These are phyloP conservation scores for Aspergillus carbonarius DNA, from an alignment of 2,329 filamentous ascomycete species.

Conservation along the genomic window DNA sequence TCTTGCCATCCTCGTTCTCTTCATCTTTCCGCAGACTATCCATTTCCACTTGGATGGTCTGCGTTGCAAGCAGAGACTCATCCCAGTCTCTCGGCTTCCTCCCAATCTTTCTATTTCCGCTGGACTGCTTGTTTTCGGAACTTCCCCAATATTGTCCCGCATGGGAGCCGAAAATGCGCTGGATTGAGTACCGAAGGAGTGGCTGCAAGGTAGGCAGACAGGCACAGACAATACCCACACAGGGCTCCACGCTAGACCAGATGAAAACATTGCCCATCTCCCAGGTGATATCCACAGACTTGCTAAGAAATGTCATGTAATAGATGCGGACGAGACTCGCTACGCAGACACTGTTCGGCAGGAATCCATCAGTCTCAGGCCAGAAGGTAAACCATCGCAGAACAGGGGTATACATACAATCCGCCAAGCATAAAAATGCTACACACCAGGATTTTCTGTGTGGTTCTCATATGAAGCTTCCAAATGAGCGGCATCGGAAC, in stretches of 20 bases:
- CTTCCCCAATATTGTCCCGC: background rate
- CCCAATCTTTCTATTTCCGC: background rate
- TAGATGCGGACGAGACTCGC: slow-evolving; percentile 18
- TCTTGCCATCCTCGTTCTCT: background rate
- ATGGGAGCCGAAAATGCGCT: background rate
- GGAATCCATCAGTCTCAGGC: background rate
- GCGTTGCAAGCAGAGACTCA: background rate
- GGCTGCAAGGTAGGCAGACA: slow-evolving; percentile 20
- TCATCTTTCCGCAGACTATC: background rate
- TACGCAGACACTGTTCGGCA: slow-evolving; percentile 17
- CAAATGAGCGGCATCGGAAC: slow-evolving; percentile 20
- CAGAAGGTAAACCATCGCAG: background rate
- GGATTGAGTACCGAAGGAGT: slow-evolving; percentile 8
- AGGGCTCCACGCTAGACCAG: slow-evolving; percentile 24
- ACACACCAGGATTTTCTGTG: slow-evolving; percentile 12
- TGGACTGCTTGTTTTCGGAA: background rate
- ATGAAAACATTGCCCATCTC: slow-evolving; percentile 20
- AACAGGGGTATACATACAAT: slow-evolving; percentile 11
- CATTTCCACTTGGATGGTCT: background rate
- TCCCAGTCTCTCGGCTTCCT: background rate
- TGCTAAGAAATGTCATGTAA: slow-evolving; percentile 15
- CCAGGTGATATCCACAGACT: slow-evolving; percentile 19
- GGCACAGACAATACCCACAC: slow-evolving; percentile 22
- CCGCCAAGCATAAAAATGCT: slow-evolving; percentile 20
- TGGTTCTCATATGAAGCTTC: slow-evolving; percentile 15